These are phyloP conservation scores for Malassezia nana DNA, from an alignment of 1,284 basidiomycete genomes.

Conservation along the genomic window DNA sequence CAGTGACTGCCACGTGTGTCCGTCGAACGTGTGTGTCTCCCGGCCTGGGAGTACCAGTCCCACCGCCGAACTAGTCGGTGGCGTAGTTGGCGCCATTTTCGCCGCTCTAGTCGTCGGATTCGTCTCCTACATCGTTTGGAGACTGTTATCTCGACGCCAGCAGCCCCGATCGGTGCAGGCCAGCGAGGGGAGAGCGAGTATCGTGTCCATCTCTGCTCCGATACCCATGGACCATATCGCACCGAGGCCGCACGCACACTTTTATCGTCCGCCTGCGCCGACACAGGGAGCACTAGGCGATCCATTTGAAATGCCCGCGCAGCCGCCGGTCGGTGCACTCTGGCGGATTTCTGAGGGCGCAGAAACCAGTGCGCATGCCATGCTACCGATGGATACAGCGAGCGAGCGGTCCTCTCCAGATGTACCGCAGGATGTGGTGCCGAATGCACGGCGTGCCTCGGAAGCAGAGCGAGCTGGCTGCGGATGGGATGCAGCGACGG, in stretches of 20 bases:
- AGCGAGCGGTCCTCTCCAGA: background rate
- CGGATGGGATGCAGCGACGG: no score
- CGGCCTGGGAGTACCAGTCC: background rate
- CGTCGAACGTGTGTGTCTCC: slow-evolving; percentile 8
- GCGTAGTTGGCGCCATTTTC: background rate
- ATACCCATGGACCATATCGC: background rate
- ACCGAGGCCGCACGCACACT: background rate
- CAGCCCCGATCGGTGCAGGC: background rate
- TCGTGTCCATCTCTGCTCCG: background rate
- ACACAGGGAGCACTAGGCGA: background rate
- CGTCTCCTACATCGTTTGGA: background rate
- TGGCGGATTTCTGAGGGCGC: slow-evolving; percentile 14
- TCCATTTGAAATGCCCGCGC: background rate
- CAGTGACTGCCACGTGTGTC: slow-evolving; percentile 8
- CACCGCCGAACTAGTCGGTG: background rate
- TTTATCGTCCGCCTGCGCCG: background rate
- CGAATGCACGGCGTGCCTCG: no score
- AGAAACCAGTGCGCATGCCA: background rate
- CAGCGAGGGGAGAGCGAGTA: background rate
- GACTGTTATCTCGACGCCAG: background rate
- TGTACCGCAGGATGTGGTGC: background rate
- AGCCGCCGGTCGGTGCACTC: background rate
- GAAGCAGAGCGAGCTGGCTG: no score
- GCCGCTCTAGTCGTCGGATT: background rate
- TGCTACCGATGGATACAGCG: background rate